Base-by-base conservation (phyloP, 176 grass and related monocot genomes). In the Carex cristatella region DNA sequence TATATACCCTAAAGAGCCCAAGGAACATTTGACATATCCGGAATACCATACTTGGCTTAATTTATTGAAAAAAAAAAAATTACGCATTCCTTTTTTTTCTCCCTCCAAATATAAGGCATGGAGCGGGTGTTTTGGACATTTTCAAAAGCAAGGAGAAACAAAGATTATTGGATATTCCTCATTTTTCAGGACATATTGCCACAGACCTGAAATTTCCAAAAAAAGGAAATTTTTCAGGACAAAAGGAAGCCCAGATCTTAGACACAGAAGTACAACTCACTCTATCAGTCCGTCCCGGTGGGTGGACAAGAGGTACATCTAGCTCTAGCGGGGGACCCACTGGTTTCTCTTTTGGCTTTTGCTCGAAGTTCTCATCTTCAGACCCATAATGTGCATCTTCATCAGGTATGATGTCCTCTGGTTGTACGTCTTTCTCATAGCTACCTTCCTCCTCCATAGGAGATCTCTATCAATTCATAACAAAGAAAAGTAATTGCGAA, bases 291-390 rank as follows among this genome's bases (percentile, higher is more conserved):
- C 13, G 90, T 63, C 89, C 90, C 37, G 93, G 96, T 69, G 91
- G 93, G 35, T 75, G 46, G 69, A 85, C 84, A 78, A 89, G 71
- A 65, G 91, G 89, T 88, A 95, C 86, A 64, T 93, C 90, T 83
- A 98, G 87, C 51, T 92, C 84, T 19, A 98, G 83, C 0, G 93
- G 93, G 85, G 96, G 96, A 56, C 95, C 93, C 82, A 94, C 85
- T 69, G 96, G 93, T 87, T 98, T 98, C 65, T 94, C 91, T 80
- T 97, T 97, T 83, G 65, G 67, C 88, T 92, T 98, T 58, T 87
- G 81, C 65, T 93, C 88, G 64, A 85, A 87, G 78, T 98, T 90
- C 46, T 95, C 93, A 79, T 98, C 85, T 78, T 85, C 91, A 67
- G 91, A 94, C 79, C 86, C 89, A 83, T 94, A 92, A 12, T 40